A percentile compares a stretch with the other conserved stretches of the same genome.
These are phyloP conservation scores for Kwoniella pini DNA, from an alignment of 768 basidiomycete genomes.

Conservation along the genomic window DNA sequence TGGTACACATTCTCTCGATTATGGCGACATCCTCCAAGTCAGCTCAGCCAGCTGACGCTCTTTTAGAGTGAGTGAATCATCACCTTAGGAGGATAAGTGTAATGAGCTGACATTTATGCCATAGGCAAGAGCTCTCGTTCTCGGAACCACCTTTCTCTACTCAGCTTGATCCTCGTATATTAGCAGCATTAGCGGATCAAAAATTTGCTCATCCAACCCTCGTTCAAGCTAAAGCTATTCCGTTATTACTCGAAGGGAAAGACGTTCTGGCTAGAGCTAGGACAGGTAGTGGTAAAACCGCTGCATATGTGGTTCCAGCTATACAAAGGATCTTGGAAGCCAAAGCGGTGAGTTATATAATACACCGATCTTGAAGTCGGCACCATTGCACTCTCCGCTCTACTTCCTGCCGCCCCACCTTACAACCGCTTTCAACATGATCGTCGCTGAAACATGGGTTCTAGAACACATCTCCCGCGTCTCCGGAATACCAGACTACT, in stretches of 20 bases:
- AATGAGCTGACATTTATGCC: conserved; percentile 1
- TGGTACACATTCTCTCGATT: too few relatives aligned
- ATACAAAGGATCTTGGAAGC: conserved; percentile 80
- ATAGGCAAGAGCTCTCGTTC: conserved; percentile 44
- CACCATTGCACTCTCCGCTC: neutral
- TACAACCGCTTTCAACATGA: too few relatives aligned
- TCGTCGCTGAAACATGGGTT: neutral
- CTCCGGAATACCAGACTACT: conserved; percentile 60
- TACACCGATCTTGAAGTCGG: neutral
- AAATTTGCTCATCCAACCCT: conserved; percentile 88
- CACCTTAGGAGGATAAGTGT: neutral
- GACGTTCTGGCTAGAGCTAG: conserved; percentile 93
- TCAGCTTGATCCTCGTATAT: conserved; percentile 77
- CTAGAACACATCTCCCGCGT: conserved; percentile 27
- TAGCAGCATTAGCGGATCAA: conserved; percentile 84
- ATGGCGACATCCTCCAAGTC: conserved; percentile 21
- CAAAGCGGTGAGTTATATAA: conserved; percentile 64
- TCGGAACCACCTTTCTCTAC: conserved; percentile 65
- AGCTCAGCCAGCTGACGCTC: conserved; percentile 25
- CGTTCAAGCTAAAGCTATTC: conserved; percentile 88
- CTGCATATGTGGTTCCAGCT: conserved; percentile 88
- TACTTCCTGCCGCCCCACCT: too few relatives aligned
- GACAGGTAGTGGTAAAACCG: conserved; percentile 96
- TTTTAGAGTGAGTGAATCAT: conserved; percentile 26
- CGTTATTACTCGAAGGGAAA: conserved; percentile 78